Conservation (phyloP, 2,329 filamentous ascomycete species). For the Microascus cirrosus region DNA sequence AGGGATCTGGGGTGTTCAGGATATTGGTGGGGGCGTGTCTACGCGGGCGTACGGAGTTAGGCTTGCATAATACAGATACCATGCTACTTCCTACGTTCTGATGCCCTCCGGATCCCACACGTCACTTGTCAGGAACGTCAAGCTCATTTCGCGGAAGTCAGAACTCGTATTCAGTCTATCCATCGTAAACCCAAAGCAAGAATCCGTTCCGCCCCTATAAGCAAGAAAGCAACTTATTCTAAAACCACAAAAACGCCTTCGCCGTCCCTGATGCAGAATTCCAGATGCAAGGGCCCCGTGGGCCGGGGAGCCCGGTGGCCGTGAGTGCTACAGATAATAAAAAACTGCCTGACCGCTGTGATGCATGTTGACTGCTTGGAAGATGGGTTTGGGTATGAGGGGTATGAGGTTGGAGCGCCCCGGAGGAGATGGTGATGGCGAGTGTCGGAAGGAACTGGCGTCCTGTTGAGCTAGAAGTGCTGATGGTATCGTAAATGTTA, state of each 20-base stretch:
- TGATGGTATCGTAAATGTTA: background rate
- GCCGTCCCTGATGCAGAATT: background rate
- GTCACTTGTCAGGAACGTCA: background rate
- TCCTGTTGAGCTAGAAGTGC: background rate
- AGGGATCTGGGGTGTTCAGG: background rate
- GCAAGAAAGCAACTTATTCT: conserved; percentile 6
- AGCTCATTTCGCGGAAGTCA: background rate
- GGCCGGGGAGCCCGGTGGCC: background rate
- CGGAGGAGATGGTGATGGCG: too few relatives aligned
- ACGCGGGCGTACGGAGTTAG: background rate
- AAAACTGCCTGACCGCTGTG: background rate
- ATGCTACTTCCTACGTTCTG: background rate
- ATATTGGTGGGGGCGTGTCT: background rate
- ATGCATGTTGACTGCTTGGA: background rate
- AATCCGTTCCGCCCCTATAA: background rate
- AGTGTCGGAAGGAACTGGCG: too few relatives aligned
- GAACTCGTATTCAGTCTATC: background rate
- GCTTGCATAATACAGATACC: background rate
- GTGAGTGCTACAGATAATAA: conserved; percentile 8
- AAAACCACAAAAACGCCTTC: conserved; percentile 4
- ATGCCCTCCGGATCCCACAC: background rate
- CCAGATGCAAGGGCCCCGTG: background rate
- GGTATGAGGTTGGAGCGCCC: background rate
- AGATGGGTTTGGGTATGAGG: background rate
- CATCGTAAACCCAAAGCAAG: background rate